Base-by-base conservation (phyloP, 208 protist species). In the Crithidia brevicula region DNA sequence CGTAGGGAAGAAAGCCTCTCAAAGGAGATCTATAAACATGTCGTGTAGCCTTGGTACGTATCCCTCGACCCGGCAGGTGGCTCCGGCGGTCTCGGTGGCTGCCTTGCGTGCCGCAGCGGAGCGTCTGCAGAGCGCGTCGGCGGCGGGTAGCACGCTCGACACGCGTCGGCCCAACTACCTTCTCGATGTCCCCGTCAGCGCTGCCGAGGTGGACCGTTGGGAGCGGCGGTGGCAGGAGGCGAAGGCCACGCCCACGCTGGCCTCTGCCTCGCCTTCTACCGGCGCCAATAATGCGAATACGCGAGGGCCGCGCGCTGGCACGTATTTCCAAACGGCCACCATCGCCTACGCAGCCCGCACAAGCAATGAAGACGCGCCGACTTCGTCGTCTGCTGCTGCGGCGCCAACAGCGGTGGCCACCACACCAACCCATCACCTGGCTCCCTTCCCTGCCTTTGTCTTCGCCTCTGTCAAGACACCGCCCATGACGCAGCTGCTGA, bases 401-500 rank as follows among this genome's bases (percentile, higher is more conserved):
- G 4, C 43, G 15, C 34, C 38, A 8, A 20, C 33, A 5, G n/a
- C 33, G 38, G 53, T 47, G 3, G 6, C 34, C 9, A 30, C n/a
- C n/a, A 30, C 31, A 1, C 51, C 61, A 1, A 75, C 74, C 36
- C 82, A 80, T 46, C 81, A 84, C 45, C 66, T 96, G 10, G 83
- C 91, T 0, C 91, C 91, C 0, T 77, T 96, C 30, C 84, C 85
- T 1, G 40, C 74, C 0, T 93, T 96, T 56, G 53, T 77, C 23
- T 52, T 77, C 13, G 36, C 52, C 13, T n/a, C 68, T 3, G 87
- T 92, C 27, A 66, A 64, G 47, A 68, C 76, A 13, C 66, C 82
- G 49, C 81, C 91, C 1, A 94, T 93, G 88, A 90, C 86, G 20
- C 85, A 91, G 75, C 60, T 91, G 40, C 75, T 97, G 11, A 85